A percentile compares a stretch with the other conserved stretches of the same genome.
These are phyloP conservation scores for Ettlia oleoabundans DNA, from an alignment of 139 green algal species.

Conservation along the genomic window DNA sequence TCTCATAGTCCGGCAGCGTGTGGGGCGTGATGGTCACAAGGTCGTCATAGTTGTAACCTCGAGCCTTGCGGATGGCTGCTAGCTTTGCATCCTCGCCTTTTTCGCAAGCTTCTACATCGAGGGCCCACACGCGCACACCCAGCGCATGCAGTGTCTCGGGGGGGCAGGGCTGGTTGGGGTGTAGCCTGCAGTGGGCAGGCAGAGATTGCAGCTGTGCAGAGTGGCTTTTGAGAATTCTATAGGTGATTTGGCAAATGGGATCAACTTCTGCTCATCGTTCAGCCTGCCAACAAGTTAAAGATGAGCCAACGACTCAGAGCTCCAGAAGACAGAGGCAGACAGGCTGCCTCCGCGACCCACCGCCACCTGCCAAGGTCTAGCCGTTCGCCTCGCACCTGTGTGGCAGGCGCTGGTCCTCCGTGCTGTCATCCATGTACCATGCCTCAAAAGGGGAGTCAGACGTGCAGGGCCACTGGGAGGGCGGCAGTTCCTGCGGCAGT, in stretches of 20 bases:
- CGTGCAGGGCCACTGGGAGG: background rate
- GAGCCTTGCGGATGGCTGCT: slow-evolving; percentile 75
- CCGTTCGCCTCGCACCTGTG: slow-evolving; percentile 62
- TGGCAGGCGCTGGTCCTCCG: slow-evolving; percentile 72
- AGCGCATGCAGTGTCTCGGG: slow-evolving; percentile 67
- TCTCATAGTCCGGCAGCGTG: slow-evolving; percentile 86
- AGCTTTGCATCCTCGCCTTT: slow-evolving; percentile 72
- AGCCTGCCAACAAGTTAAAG: too few species aligned
- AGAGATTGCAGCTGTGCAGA: too few species aligned
- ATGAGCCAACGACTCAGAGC: too few species aligned
- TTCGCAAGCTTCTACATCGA: slow-evolving; percentile 74
- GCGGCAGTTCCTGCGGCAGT: slow-evolving; percentile 28
- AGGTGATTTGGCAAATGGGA: too few species aligned
- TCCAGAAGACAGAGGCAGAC: too few species aligned
- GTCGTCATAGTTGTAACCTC: slow-evolving; percentile 78
- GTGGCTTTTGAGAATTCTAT: too few species aligned
- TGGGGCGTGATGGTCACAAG: slow-evolving; percentile 76
- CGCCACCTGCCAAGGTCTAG: background rate
- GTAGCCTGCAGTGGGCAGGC: slow-evolving; percentile 69
- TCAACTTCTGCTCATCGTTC: too few species aligned
- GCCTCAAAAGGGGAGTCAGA: slow-evolving; percentile 60
- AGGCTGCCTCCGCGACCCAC: too few species aligned
- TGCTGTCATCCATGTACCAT: slow-evolving; percentile 90
- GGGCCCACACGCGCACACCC: slow-evolving; percentile 83
- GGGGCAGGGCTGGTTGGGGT: slow-evolving; percentile 72